Base-by-base conservation (phyloP, 2,329 filamentous ascomycete species). In the Alternaria triticimaculans region DNA sequence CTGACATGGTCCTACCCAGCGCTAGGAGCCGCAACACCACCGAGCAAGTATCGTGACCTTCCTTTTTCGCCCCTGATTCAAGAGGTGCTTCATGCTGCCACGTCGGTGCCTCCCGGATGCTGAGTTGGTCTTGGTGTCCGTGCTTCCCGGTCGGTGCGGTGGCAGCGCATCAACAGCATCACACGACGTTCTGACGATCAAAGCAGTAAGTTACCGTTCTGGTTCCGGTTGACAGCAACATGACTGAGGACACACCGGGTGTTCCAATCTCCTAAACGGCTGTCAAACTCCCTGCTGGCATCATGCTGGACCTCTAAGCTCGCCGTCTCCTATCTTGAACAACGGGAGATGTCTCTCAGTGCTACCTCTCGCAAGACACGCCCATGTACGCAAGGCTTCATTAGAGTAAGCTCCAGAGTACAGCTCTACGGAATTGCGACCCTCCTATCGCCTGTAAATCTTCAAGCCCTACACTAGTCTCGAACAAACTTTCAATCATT, bases 21-120 rank as follows among this genome's bases (percentile, higher is more conserved):
- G 60, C 70, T 67, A 68, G 62, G 62, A 70, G 72, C 71, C 72
- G 66, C 73, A 72, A 71, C 72, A 71, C 70, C 71, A 68, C 65
- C 60, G 65, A 68, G 37, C 43, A 37, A 58, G 63, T 72, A 77
- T 78, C 72, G 75, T 77, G 75, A 77, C 75, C 70, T 72, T 69
- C 66, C 68, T 63, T 64, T 70, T 69, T 66, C 64, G 64, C 66
- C 71, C 67, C 30, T 58, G 56, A 45, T 46, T 53, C 55, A 62
- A 45, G 58, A 53, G 65, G 67, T 63, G 59, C 41, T 46, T 46
- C 51, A 45, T 66, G 64, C 54, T 58, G 25, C 54, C 59, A 41
- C 51, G 60, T 43, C 58, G 64, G 59, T 53, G 23, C 30, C 51
- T 54, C 54, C 44, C 49, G 48, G 33, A 33, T 62, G 62, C 60